A percentile compares a stretch with the other conserved stretches of the same genome.
Conservation (phyloP, 2,329 filamentous ascomycete species). For the Fusarium mangiferae region DNA sequence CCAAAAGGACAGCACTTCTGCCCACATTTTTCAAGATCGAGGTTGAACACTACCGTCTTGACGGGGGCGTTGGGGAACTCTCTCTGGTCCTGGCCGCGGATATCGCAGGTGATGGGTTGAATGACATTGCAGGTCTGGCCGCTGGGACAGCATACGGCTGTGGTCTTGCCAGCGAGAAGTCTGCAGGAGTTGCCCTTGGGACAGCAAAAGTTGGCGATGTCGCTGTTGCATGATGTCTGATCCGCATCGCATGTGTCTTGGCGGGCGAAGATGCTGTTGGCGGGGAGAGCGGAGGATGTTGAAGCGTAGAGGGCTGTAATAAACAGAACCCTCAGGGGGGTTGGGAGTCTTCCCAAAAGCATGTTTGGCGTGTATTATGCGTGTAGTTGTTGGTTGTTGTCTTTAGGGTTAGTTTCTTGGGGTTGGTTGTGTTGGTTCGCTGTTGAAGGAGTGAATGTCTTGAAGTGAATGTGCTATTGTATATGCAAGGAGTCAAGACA, state of each 20-base stretch:
- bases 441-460: not conserved
- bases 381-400: slow-evolving; percentile 4
- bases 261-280: slow-evolving; percentile 54
- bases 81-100: slow-evolving; percentile 66
- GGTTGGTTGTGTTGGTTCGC: slow-evolving; percentile 7
- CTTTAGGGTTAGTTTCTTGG: not conserved
- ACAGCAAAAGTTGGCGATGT: slow-evolving; percentile 77
- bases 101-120: slow-evolving; percentile 32
- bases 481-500: slow-evolving; percentile 3
- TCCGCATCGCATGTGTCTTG: slow-evolving; percentile 62
- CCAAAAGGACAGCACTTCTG: slow-evolving; percentile 76
- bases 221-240: slow-evolving; percentile 63
- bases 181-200: slow-evolving; percentile 64
- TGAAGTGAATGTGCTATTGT: slow-evolving; percentile 1
- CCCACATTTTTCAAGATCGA: slow-evolving; percentile 67
- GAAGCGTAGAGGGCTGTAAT: slow-evolving; percentile 52
- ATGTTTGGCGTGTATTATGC: slow-evolving; percentile 20
- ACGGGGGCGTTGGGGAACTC: slow-evolving; percentile 67
- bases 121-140: slow-evolving; percentile 69
- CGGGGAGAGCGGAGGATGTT: slow-evolving; percentile 53
- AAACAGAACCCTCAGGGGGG: slow-evolving; percentile 50
- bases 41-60: slow-evolving; percentile 72
- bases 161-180: slow-evolving; percentile 70
- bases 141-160: slow-evolving; percentile 75
- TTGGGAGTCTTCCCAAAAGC: slow-evolving; percentile 27